Percentiles rank a stretch among this genome's conserved stretches.
These are phyloP conservation scores for Phoma herbarum DNA, from an alignment of 2,329 filamentous ascomycete genomes.

Conservation along the genomic window DNA sequence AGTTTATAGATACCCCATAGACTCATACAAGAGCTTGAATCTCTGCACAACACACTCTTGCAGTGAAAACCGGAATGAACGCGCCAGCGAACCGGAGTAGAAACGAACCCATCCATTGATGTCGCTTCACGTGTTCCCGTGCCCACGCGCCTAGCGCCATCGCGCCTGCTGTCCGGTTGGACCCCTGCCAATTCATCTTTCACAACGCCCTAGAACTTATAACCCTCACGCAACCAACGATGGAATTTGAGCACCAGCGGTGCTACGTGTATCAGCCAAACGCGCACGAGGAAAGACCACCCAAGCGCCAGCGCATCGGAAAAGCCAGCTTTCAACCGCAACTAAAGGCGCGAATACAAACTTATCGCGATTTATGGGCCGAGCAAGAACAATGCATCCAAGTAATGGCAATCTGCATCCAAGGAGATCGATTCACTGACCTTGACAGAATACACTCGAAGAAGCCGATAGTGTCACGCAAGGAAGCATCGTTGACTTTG, in stretches of 20 bases:
- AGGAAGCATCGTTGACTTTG: constrained; percentile 50
- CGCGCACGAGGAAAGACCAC: constrained; percentile 45
- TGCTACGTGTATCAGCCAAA: constrained; percentile 57
- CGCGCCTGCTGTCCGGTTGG: constrained; percentile 21
- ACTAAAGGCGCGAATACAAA: constrained; percentile 61
- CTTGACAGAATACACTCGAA: constrained; percentile 47
- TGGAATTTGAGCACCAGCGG: constrained; percentile 62
- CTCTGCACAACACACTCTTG: background rate
- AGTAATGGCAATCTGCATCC: constrained; percentile 46
- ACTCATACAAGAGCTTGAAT: background rate
- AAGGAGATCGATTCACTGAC: constrained; percentile 19
- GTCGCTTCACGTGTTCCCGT: constrained; percentile 37
- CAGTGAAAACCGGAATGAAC: background rate
- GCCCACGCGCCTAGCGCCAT: constrained; percentile 35
- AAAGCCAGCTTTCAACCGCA: constrained; percentile 36
- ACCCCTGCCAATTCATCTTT: constrained; percentile 22
- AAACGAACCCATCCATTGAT: constrained; percentile 8
- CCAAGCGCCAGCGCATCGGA: constrained; percentile 53
- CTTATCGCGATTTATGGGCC: constrained; percentile 72
- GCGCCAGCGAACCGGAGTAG: background rate
- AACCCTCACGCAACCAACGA: constrained; percentile 28
- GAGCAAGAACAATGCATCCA: constrained; percentile 70
- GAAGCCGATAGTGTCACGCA: constrained; percentile 53
- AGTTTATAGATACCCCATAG: constrained; percentile 6
- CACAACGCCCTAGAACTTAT: constrained; percentile 1